Evolutionary conservation across 257 asterid species (phyloP).

Genomic region (Eucommia ulmoides): DNA sequence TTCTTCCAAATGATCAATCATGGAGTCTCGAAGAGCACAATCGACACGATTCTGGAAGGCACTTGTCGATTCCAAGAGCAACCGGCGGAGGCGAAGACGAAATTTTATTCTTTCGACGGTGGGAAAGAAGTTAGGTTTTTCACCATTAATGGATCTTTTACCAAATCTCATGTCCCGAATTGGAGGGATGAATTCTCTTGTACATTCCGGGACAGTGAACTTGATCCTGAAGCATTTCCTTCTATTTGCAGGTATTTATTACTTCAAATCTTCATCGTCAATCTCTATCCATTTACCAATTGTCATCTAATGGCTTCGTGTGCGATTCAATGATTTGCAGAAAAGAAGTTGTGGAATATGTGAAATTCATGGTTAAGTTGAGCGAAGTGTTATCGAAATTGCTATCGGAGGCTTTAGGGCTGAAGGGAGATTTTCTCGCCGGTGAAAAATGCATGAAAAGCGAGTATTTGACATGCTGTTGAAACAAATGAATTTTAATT

Average conservation of each 20-base stretch:
- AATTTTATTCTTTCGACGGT: conserved; percentile 21
- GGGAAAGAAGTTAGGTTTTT: conserved; percentile 30
- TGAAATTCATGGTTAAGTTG: conserved; percentile 32
- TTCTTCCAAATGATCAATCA: conserved; percentile 56
- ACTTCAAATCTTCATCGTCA: too few relatives aligned
- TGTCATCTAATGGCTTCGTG: too few relatives aligned
- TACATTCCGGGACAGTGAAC: too few relatives aligned
- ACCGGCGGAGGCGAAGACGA: conserved; percentile 34
- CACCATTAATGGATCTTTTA: conserved; percentile 49
- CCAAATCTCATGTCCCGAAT: conserved; percentile 32
- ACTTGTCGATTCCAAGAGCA: conserved; percentile 43
- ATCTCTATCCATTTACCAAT: too few relatives aligned
- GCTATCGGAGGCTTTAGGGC: conserved; percentile 57
- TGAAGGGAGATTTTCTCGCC: conserved; percentile 22
- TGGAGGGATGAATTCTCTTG: too few relatives aligned
- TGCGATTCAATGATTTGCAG: conserved; percentile 32
- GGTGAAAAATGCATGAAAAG: conserved; percentile 37
- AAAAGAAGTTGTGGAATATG: conserved; percentile 38
- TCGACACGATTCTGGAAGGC: conserved; percentile 47
- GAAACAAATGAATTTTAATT: too few relatives aligned
- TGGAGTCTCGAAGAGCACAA: conserved; percentile 29
- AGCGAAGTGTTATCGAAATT: conserved; percentile 33
- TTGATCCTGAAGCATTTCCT: too few relatives aligned
- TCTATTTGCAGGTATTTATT: too few relatives aligned
- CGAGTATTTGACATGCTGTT: conserved; percentile 32